Conservation (phyloP, 2,329 filamentous ascomycete species). For the Teratosphaeria nubilosa region DNA sequence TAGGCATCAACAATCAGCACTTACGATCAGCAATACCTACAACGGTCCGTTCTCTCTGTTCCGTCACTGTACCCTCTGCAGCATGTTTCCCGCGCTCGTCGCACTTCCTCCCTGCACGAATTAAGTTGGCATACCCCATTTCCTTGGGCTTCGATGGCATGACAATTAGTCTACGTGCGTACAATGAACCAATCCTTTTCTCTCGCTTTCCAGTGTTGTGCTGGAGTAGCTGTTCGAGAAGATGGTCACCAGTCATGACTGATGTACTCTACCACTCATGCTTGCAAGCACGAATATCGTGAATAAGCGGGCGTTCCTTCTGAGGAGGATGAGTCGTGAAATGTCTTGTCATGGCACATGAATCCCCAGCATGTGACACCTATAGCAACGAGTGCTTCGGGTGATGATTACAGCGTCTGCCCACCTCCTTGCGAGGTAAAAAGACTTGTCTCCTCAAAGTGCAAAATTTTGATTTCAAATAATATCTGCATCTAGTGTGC, state of each 20-base stretch:
- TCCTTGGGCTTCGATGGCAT: constrained; percentile 54
- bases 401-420: too few relatives aligned
- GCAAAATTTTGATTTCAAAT: too few relatives aligned
- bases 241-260: background rate
- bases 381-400: too few relatives aligned
- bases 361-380: background rate
- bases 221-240: background rate
- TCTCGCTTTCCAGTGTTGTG: background rate
- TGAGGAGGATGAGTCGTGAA: background rate
- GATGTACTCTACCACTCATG: background rate
- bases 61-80: background rate
- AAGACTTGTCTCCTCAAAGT: too few relatives aligned
- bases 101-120: constrained; percentile 35
- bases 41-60: background rate
- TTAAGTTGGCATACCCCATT: constrained; percentile 80
- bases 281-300: background rate
- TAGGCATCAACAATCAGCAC: background rate
- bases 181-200: constrained; percentile 44
- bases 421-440: too few relatives aligned
- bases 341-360: background rate
- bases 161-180: constrained; percentile 96
- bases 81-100: background rate
- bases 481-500: background rate
- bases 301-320: background rate
- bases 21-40: background rate